These are phyloP conservation scores for Phaffomyces thermotolerans DNA, from an alignment of 805 yeast genomes.

Conservation along the genomic window DNA sequence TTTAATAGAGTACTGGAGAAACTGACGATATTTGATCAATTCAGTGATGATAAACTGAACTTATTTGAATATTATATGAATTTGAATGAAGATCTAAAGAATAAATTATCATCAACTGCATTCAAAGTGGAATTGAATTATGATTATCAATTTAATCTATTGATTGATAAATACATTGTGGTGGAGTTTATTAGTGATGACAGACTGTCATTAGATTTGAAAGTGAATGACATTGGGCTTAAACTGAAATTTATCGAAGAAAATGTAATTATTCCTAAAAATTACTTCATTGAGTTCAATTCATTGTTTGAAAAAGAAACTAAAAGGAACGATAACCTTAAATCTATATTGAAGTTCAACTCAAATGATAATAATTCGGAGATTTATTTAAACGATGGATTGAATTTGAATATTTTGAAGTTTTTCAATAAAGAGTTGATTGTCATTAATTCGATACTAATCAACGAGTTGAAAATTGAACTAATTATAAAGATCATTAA, in stretches of 20 bases:
- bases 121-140: constrained; percentile 12
- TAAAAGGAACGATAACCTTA: background rate
- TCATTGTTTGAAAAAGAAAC: background rate
- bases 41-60: constrained; percentile 14
- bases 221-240: constrained; percentile 6
- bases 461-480: background rate
- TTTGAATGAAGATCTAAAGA: constrained; percentile 5
- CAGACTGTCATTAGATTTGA: constrained; percentile 1
- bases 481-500: constrained; percentile 1
- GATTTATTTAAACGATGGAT: background rate
- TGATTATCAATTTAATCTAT: constrained; percentile 13
- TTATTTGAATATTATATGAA: constrained; percentile 15
- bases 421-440: constrained; percentile 3
- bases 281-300: background rate
- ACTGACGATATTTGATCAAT: constrained; percentile 19
- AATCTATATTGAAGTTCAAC: constrained; percentile 1
- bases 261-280: constrained; percentile 2
- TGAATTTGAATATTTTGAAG: constrained; percentile 4
- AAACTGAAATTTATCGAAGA: background rate
- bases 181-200: constrained; percentile 16
- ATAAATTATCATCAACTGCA: background rate
- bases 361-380: constrained; percentile 5
- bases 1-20: constrained; percentile 17
- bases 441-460: background rate
- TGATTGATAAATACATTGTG: constrained; percentile 7